Evolutionary conservation across 2,329 filamentous ascomycete species (phyloP), one percentile per base, ranked within the genome.

Genomic region (Paradendryphiella salina): DNA sequence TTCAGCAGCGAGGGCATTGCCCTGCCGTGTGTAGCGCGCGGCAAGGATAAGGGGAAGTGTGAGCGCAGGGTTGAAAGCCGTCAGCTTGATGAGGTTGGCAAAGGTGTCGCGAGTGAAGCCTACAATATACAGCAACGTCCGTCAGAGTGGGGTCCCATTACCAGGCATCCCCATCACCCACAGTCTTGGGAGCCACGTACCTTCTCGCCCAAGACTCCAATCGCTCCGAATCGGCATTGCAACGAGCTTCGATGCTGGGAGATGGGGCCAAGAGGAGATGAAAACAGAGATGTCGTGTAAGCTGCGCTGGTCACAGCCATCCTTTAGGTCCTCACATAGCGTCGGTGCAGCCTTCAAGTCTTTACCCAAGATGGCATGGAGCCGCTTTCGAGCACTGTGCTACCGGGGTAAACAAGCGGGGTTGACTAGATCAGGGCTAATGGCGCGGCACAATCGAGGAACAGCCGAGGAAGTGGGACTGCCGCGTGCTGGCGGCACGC

Each of bases 41-140:
- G 85, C 76, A 4, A 89, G 77, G 36, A 89, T 63, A 18, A 89
- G 75, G 0, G 86, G 82, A 10, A 90, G 73, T 0, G 87, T 80
- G 15, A 89, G 73, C 32, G 78, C 76, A 1, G 87, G 86, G 64
- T 88, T 87, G 52, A 90, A 75, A 5, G 80, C 76, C 0, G 85
- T 89, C 46, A 76, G 76, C 56, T 81, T 79, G 58, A 90, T 66
- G 33, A 87, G 64, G 32, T 77, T 77, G 29, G 80, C 72, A 52
- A 88, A 57, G 10, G 85, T 82, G 64, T 89, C 86, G 52, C 77
- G 75, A 74, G 67, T 73, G 21, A 65, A 50, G 48, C 71, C 71
- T 73, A n/a, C n/a, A n/a, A n/a, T n/a, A 46, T 23, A 35, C 15
- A 18, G 10, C 17, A 14, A 10, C n/a, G 41, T 54, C 10, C 45